These are phyloP conservation scores for Wallacemonas collosoma DNA, from an alignment of 208 protist genomes.

Conservation along the genomic window DNA sequence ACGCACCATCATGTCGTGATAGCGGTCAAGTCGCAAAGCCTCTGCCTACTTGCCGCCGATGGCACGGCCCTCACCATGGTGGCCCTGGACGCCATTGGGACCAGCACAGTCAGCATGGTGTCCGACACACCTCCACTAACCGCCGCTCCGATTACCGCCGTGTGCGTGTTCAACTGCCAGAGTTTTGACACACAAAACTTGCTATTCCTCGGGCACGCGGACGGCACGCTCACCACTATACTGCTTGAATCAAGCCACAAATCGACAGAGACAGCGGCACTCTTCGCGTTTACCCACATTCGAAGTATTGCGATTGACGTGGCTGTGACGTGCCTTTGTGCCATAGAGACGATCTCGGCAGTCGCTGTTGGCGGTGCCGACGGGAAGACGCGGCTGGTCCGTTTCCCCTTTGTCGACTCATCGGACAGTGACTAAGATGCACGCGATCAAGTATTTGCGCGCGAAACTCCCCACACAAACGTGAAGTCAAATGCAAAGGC, in stretches of 20 bases:
- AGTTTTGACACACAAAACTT: constrained; percentile 31
- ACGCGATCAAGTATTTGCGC: no score
- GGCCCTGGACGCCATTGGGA: neutral
- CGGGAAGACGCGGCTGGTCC: constrained; percentile 19
- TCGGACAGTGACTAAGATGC: constrained; percentile 8
- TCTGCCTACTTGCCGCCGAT: constrained; percentile 40
- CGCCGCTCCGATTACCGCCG: constrained; percentile 13
- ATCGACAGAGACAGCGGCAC: neutral
- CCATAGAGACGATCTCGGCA: constrained; percentile 2
- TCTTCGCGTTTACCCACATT: neutral
- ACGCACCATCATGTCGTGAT: constrained; percentile 36
- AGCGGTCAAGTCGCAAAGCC: constrained; percentile 32
- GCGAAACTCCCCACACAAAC: no score
- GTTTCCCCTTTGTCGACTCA: neutral
- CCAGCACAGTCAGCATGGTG: neutral
- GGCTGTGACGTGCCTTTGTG: constrained; percentile 3
- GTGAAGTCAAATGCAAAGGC: no score
- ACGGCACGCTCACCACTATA: constrained; percentile 29
- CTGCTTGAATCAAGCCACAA: constrained; percentile 5
- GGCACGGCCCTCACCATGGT: constrained; percentile 43
- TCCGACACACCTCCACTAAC: neutral
- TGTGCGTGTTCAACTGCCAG: constrained; percentile 32
- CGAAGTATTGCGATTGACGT: neutral
- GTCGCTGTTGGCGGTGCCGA: constrained; percentile 26
- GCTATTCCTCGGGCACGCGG: constrained; percentile 34